phyloP scores from a whole-genome alignment of 345 rosid species.

The Syzygium jambos region DNA sequence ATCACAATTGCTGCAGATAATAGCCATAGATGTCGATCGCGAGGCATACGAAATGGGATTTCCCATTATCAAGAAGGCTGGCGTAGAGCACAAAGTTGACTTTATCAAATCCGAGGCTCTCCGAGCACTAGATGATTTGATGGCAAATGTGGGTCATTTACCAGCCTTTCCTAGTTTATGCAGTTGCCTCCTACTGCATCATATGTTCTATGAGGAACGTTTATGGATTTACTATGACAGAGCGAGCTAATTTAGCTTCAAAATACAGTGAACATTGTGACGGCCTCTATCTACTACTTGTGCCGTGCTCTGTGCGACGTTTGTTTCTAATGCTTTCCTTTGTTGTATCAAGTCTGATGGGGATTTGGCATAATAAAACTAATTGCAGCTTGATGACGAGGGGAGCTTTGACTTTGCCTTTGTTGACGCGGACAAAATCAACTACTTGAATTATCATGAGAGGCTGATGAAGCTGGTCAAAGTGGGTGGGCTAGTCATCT shows the following conservation, averaged over 20 bases:
- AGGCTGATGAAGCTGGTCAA: slow-evolving; percentile 27
- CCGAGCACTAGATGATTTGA: slow-evolving; percentile 20
- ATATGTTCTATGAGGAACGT: background rate
- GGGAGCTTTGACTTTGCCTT: slow-evolving; percentile 44
- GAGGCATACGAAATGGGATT: slow-evolving; percentile 30
- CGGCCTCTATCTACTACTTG: background rate
- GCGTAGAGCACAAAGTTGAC: slow-evolving; percentile 32
- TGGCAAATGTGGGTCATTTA: slow-evolving; percentile 13
- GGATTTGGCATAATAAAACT: background rate
- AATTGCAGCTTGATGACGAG: slow-evolving; percentile 17
- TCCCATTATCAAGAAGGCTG: slow-evolving; percentile 25
- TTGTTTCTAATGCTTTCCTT: background rate
- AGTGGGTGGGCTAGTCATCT: slow-evolving; percentile 32
- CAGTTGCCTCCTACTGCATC: background rate
- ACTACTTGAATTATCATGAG: slow-evolving; percentile 33
- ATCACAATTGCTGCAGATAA: background rate
- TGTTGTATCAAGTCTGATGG: background rate
- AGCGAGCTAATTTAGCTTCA: background rate
- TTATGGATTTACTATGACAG: background rate
- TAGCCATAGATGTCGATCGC: slow-evolving; percentile 19
- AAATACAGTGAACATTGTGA: background rate
- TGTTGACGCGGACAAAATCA: slow-evolving; percentile 42
- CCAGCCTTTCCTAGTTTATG: background rate
- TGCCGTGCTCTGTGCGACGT: background rate
- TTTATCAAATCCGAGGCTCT: slow-evolving; percentile 24